A percentile compares a stretch with the other conserved stretches of the same genome.
phyloP scores from a whole-genome alignment of 176 grass and related monocot genomes.

The Aegilops umbellulata region DNA sequence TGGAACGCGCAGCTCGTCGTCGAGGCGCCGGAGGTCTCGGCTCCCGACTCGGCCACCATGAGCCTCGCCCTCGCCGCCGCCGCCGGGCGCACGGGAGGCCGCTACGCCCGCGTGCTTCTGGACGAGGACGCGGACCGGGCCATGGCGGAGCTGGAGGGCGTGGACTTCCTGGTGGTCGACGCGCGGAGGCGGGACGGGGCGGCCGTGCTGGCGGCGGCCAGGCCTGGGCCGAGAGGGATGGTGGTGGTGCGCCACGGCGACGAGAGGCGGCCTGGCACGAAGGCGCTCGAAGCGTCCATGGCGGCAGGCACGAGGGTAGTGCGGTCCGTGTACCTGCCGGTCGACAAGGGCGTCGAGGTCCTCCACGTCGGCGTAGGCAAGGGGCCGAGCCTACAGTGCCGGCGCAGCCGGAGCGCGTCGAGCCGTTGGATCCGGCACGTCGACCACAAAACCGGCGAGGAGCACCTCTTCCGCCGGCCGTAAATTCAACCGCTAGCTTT shows the following conservation, averaged over 20 bases:
- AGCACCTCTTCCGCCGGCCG: slow-evolving; percentile 65
- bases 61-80: slow-evolving; percentile 43
- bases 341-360: slow-evolving; percentile 78
- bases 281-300: slow-evolving; percentile 17
- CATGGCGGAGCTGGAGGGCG: slow-evolving; percentile 57
- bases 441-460: slow-evolving; percentile 64
- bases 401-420: neutral
- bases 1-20: slow-evolving; percentile 78
- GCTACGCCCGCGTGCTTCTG: slow-evolving; percentile 25
- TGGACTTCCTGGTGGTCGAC: slow-evolving; percentile 73
- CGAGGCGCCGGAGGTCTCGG: slow-evolving; percentile 34
- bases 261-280: slow-evolving; percentile 18
- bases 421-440: slow-evolving; percentile 72
- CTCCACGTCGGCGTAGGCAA: slow-evolving; percentile 80
- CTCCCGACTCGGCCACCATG: slow-evolving; percentile 3
- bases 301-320: slow-evolving; percentile 53
- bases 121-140: slow-evolving; percentile 23
- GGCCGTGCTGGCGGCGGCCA: slow-evolving; percentile 45
- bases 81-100: slow-evolving; percentile 10
- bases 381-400: slow-evolving; percentile 47
- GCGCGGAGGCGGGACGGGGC: slow-evolving; percentile 40
- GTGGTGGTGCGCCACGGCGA: slow-evolving; percentile 59
- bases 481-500: neutral
- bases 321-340: slow-evolving; percentile 60
- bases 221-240: slow-evolving; percentile 62